Base-by-base conservation (phyloP, 208 protist genomes). In the Porcisia deanei region DNA sequence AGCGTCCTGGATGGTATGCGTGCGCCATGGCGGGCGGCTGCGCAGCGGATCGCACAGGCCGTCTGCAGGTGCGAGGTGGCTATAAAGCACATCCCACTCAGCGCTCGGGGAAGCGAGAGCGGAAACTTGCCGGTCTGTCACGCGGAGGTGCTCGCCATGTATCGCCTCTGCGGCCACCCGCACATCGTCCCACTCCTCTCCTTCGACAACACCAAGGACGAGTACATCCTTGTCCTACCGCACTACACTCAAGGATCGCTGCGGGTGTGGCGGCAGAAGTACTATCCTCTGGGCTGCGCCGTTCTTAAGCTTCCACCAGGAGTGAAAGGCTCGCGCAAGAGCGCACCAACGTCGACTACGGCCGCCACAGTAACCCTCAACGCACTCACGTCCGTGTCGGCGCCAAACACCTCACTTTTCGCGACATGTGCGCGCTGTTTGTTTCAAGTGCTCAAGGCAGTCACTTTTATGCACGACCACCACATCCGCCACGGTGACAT, bases 401-500 rank as follows among this genome's bases (percentile, higher is more conserved):
- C n/a, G 5, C 71, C 43, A 41, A 80, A 52, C 43, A 73, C 73
- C 30, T 83, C 79, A 16, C 81, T 88, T 67, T 89, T 89, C 69
- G 78, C 69, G 3, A 81, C 87, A 14, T 92, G 89, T 67, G 86
- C 84, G 9, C 84, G 85, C 45, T 79, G 90, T 34, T 87, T 96
- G 59, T 77, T 85, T 47, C 92, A 94, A 77, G 80, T 94, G 45
- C 82, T 96, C 39, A 80, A 89, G 70, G 87, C 88, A 1, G 87
- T 96, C 16, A 81, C 73, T 63, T 82, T 76, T 37, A 87, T 91
- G 82, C 92, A 96, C 73, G 69, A 75, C 45, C 80, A 77, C 18
- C 34, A 77, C 75, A 90, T 96, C 54, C 89, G 90, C 25, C 92
- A 96, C 77, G 87, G 85, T 58, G 92, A 96, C 77, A 71, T 96